Evolutionary conservation across 2,329 filamentous ascomycete genomes (phyloP), one percentile per base, ranked within the genome.

Genomic region (Polychaeton citri): DNA sequence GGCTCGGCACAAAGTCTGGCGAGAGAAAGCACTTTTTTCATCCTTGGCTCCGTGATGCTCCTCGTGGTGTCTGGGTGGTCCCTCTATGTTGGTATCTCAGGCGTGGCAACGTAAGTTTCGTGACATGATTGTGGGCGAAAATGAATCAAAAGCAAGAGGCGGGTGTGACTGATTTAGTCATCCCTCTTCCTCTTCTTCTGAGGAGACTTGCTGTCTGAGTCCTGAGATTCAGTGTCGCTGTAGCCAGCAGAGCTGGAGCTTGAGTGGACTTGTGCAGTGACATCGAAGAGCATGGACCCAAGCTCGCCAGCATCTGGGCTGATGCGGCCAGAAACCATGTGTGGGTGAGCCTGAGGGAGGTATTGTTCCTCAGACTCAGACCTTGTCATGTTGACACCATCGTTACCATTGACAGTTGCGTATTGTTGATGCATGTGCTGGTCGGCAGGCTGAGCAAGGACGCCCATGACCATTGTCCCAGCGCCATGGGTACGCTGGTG

Each of bases 401-500:
- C 54, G 21, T 52, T 48, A 31, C 51, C 48, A 24, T 58, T 57
- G 34, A 55, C 51, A 5, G 51, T 48, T 39, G 48, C 52, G 32
- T 54, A 55, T 26, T 43, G 49, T 30, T 47, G 47, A 33, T 50
- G 50, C 48, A 53, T 49, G 38, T 46, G 42, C 28, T 45, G 43
- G 32, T 53, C 49, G 31, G 38, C 42, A 17, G 50, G 48, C 38
- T 53, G 46, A 20, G 52, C 41, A 34, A 92, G 70, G 34, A 95
- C 72, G 52, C 84, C 83, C 80, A 96, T 88, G 53, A 92, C 79
- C 46, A 95, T 82, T 42, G 86, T 83, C 43, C 86, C 85, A 40
- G 79, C 81, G 38, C 86, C 86, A 55, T 98, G 90, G 4, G 90
- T 98, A 44, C 90, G 78, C 45, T 90, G 80, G 59, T 98, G 90